Conservation (phyloP, 1,284 basidiomycete species). For the Pterulicium gracile region DNA sequence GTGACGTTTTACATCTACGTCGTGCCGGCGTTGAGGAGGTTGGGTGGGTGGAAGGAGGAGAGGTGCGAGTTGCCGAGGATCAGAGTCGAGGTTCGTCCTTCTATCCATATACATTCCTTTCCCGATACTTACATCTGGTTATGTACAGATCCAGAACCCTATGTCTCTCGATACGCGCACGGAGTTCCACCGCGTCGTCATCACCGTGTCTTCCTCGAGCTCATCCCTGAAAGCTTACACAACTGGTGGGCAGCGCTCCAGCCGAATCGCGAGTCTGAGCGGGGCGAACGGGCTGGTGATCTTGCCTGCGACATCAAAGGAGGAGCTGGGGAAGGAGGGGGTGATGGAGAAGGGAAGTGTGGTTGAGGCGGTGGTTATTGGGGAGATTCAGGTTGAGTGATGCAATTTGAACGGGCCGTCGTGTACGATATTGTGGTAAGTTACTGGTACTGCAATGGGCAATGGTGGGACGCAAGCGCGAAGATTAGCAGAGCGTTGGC, state of each 20-base stretch:
- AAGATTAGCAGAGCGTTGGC: too few species aligned
- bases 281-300: conserved; percentile 71
- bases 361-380: conserved; percentile 53
- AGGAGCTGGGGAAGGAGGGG: conserved; percentile 24
- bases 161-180: conserved; percentile 66
- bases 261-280: conserved; percentile 64
- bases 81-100: conserved; percentile 44
- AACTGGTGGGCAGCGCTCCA: conserved; percentile 80
- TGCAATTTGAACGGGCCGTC: too few species aligned
- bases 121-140: background rate
- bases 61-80: conserved; percentile 55
- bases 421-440: too few species aligned
- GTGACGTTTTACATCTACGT: conserved; percentile 85
- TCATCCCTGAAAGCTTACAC: conserved; percentile 51
- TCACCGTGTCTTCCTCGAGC: conserved; percentile 33
- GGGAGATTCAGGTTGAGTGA: conserved; percentile 41
- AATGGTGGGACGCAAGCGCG: too few species aligned
- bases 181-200: conserved; percentile 73
- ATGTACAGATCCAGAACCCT: conserved; percentile 36
- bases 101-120: background rate
- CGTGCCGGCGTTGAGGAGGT: conserved; percentile 62
- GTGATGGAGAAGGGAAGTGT: conserved; percentile 39
- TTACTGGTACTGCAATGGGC: too few species aligned
- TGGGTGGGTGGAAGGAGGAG: conserved; percentile 56
- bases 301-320: conserved; percentile 36